Evolutionary conservation across 2,329 filamentous ascomycete genomes (phyloP).

Genomic region (Phialophora verrucosa): DNA sequence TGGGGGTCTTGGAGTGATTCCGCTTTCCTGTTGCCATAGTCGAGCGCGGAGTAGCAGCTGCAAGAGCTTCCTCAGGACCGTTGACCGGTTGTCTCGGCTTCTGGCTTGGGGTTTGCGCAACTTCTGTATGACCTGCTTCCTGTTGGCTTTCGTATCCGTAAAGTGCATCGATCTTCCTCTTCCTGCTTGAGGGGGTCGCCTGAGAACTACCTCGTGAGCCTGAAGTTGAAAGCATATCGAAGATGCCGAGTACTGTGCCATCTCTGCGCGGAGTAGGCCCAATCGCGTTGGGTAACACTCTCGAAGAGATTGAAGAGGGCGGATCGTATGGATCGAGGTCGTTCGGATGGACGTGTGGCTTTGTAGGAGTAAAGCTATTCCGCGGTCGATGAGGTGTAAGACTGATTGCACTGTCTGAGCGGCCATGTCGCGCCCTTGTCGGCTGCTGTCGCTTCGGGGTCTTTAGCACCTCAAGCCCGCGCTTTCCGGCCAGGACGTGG

Average conservation of each 20-base stretch:
- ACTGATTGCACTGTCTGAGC: constrained; percentile 35
- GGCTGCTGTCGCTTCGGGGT: constrained; percentile 37
- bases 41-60: constrained; percentile 23
- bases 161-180: constrained; percentile 32
- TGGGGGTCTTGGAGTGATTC: constrained; percentile 46
- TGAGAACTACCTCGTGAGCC: constrained; percentile 44
- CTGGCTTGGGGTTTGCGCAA: constrained; percentile 48
- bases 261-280: constrained; percentile 58
- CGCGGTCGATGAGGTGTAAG: constrained; percentile 28
- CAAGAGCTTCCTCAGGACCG: constrained; percentile 12
- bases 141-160: constrained; percentile 39
- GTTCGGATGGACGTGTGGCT: constrained; percentile 46
- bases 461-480: constrained; percentile 43
- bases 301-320: constrained; percentile 45
- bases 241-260: constrained; percentile 55
- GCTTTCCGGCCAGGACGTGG: constrained; percentile 38
- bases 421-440: constrained; percentile 17
- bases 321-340: constrained; percentile 54
- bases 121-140: constrained; percentile 18
- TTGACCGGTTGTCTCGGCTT: constrained; percentile 29
- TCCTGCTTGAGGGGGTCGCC: constrained; percentile 38
- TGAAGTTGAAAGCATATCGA: constrained; percentile 54
- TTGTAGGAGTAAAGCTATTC: constrained; percentile 45
- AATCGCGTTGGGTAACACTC: constrained; percentile 46
- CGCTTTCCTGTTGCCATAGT: constrained; percentile 38